Conservation (phyloP, 495 filamentous ascomycete species). For the Corynascus novoguineensis region DNA sequence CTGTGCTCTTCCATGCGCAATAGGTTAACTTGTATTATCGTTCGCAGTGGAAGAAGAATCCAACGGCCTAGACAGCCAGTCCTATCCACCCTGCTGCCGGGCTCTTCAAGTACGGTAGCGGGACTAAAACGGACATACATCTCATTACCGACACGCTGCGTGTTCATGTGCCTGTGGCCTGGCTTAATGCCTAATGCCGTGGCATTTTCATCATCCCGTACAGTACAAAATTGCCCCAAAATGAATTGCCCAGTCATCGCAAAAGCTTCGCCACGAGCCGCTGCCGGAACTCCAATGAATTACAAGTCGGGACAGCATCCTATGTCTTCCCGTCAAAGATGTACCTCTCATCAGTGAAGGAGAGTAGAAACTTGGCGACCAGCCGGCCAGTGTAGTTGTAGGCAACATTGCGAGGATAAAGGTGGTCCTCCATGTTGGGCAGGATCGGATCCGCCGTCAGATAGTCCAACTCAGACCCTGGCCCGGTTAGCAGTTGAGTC, state of each 20-base stretch:
- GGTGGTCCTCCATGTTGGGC: conserved; percentile 38
- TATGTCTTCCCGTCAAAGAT: conserved; percentile 21
- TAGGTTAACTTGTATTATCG: conserved; percentile 51
- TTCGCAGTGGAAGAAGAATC: conserved; percentile 54
- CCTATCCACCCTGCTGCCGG: conserved; percentile 55
- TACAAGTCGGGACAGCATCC: not conserved
- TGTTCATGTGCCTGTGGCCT: not conserved
- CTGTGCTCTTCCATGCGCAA: conserved; percentile 47
- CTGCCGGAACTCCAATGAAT: not conserved
- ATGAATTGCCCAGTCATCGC: not conserved
- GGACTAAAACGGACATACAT: conserved; percentile 59
- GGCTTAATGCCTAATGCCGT: not conserved
- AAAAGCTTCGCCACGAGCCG: not conserved
- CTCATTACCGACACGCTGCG: not conserved
- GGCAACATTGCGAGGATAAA: conserved; percentile 40
- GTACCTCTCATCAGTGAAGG: conserved; percentile 42
- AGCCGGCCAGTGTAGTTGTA: conserved; percentile 47
- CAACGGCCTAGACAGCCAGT: conserved; percentile 57
- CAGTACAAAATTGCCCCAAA: not conserved
- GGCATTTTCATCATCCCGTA: not conserved
- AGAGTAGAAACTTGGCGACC: conserved; percentile 45
- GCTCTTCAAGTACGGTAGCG: conserved; percentile 44
- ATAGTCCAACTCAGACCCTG: conserved; percentile 45
- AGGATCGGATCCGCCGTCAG: conserved; percentile 42
- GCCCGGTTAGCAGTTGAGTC: conserved; percentile 20